Evolutionary conservation across 2,329 filamentous ascomycete species (phyloP), one percentile per base, ranked within the genome.

Genomic region (Ceratocystiopsis minuta): DNA sequence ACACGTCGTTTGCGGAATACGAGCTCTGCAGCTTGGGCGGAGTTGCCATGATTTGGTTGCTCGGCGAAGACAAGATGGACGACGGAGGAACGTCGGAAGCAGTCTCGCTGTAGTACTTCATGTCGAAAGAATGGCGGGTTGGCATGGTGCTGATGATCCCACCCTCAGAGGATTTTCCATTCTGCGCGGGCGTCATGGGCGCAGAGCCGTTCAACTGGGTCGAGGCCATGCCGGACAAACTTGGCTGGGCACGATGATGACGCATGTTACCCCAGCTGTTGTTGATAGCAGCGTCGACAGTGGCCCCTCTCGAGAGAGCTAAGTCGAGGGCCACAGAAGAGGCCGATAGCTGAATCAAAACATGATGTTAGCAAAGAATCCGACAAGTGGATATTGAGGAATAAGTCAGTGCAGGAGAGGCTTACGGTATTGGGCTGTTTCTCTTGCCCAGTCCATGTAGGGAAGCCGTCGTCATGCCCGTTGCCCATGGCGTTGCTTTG

Each of bases 1-100:
- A 82, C 16, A 95, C 69, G 54, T 96, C 87, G 58, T 81, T 90
- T 42, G 84, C 77, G 11, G 90, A 95, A 63, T 83, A 95, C 0
- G 88, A 95, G 37, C 81, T 78, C 60, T 87, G 82, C 44, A 94
- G 60, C 64, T 83, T 85, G 28, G 79, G 75, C 33, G 80, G 73
- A 41, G 73, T 72, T 20, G 72, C 67, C 57, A 80, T 70, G 45
- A 60, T 59, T 45, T 70, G 65, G 44, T 56, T 70, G 20, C 61
- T 57, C 15, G 70, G 59, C 3, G 72, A 62, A 24, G 67, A 59
- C 47, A 67, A 62, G 39, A 61, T 54, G 34, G 52, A 49, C n/a
- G 56, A 50, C 38, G 67, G 66, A 28, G 57, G 47, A 12, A 54
- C 50, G 38, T 68, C 67, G 16, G 57, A 50, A 4, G 58, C 51